A percentile compares a stretch with the other conserved stretches of the same genome.
Conservation (phyloP, 2,329 filamentous ascomycete species). For the Phaeomoniella chlamydospora region DNA sequence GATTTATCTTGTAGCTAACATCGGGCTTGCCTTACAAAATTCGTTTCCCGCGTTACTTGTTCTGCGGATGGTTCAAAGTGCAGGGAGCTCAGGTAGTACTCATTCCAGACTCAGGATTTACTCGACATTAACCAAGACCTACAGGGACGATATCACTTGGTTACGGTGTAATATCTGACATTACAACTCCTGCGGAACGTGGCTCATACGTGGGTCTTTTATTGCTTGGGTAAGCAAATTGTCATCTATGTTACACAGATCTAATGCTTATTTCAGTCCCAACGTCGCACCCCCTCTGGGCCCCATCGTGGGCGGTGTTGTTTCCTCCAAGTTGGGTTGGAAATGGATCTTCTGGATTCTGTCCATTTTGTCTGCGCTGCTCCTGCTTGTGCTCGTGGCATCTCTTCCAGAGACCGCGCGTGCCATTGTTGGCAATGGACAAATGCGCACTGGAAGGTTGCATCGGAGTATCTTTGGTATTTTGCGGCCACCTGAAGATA, state of each 20-base stretch:
- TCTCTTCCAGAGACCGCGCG: constrained; percentile 19
- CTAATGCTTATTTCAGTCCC: constrained; percentile 27
- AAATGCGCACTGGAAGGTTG: constrained; percentile 6
- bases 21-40: constrained; percentile 22
- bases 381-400: constrained; percentile 8
- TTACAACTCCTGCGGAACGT: constrained; percentile 15
- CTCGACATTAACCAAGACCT: background rate
- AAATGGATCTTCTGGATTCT: constrained; percentile 29
- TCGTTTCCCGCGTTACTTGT: constrained; percentile 19
- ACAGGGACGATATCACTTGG: constrained; percentile 14
- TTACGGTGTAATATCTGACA: constrained; percentile 17
- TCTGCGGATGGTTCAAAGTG: constrained; percentile 20
- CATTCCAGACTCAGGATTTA: background rate
- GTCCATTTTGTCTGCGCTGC: constrained; percentile 11
- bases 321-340: constrained; percentile 23
- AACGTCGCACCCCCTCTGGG: constrained; percentile 22
- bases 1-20: constrained; percentile 21
- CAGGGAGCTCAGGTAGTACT: constrained; percentile 1
- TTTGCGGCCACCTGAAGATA: background rate
- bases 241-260: background rate
- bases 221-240: constrained; percentile 6
- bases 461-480: background rate
- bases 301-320: constrained; percentile 19
- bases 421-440: constrained; percentile 18
- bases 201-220: constrained; percentile 16